These are phyloP conservation scores for Annulohypoxylon nitens DNA, from an alignment of 495 filamentous ascomycete species.

Conservation along the genomic window DNA sequence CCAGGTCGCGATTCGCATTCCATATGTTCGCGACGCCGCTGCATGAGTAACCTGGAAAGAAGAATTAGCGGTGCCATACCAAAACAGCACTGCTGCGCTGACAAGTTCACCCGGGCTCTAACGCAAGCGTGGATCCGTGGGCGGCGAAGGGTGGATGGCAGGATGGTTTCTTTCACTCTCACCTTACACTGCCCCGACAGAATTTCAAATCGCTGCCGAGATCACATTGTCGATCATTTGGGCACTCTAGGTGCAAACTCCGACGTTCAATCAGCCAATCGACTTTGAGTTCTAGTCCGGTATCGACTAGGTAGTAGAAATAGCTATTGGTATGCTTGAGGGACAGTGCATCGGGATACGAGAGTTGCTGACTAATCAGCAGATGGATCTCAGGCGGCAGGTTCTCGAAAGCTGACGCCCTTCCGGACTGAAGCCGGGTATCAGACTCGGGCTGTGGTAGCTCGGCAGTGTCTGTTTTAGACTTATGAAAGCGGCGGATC, in stretches of 20 bases:
- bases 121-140: too few species aligned
- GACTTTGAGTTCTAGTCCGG: conserved; percentile 73
- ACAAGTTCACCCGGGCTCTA: background rate
- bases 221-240: conserved; percentile 62
- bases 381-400: conserved; percentile 75
- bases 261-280: conserved; percentile 75
- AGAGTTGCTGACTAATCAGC: conserved; percentile 63
- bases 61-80: background rate
- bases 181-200: conserved; percentile 66
- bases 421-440: background rate
- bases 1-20: conserved; percentile 67
- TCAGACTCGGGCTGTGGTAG: background rate
- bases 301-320: conserved; percentile 74
- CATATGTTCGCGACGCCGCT: conserved; percentile 63
- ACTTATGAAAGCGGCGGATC: background rate
- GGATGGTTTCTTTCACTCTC: conserved; percentile 21
- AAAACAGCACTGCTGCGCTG: background rate
- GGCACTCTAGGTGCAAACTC: conserved; percentile 64
- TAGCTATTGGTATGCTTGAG: conserved; percentile 74
- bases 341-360: conserved; percentile 69
- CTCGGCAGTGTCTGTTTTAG: background rate
- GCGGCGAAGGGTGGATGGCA: too few species aligned
- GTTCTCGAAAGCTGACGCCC: conserved; percentile 12
- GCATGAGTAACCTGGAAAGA: conserved; percentile 62
- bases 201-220: conserved; percentile 66